Base-by-base conservation (phyloP, 306 rosid genomes). In the Lagenaria siceraria region DNA sequence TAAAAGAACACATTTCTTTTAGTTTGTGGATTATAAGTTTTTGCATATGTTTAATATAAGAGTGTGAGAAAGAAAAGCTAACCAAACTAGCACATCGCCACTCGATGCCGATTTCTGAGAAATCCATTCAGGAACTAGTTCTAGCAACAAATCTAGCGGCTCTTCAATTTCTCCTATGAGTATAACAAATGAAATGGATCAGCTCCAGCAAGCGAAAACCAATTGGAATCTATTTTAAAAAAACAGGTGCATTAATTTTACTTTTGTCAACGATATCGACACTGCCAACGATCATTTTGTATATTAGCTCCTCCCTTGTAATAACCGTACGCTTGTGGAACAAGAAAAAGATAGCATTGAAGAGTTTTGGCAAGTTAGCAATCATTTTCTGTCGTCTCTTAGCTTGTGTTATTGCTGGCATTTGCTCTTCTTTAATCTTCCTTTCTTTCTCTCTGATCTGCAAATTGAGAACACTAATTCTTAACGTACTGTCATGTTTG, bases 111-210 rank as follows among this genome's bases (percentile, higher is more conserved):
- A 22, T 82, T 88, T 89, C 78, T 89, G 91, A 36, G 89, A 95
- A 81, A 92, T 95, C 97, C 98, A 95, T 15, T 89, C 96, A 0
- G 98, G 99, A 60, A 68, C 90, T 72, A 95, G 73, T 84, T 95
- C 97, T 12, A 81, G 66, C 83, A 90, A 66, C 84, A 92, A 83
- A 64, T 54, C 65, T 19, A 95, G 79, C 62, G 87, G 97, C 76
- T 96, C 98, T 82, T 90, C 89, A 42, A 88, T 86, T 83, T 96
- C 97, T 40, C 87, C 97, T 92, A 70, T 24, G 64, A 78, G 80
- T n/a, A 61, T 38, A 80, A 69, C 48, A 18, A 15, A 82, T 61
- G 72, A n/a, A 25, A 72, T 69, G 19, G 3, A 43, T 86, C 24
- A 85, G 83, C 74, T 58, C 27, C 15, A 56, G 51, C 60, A 82